These are phyloP conservation scores for Pelargonium australe DNA, from an alignment of 441 rosid species.

Conservation along the genomic window DNA sequence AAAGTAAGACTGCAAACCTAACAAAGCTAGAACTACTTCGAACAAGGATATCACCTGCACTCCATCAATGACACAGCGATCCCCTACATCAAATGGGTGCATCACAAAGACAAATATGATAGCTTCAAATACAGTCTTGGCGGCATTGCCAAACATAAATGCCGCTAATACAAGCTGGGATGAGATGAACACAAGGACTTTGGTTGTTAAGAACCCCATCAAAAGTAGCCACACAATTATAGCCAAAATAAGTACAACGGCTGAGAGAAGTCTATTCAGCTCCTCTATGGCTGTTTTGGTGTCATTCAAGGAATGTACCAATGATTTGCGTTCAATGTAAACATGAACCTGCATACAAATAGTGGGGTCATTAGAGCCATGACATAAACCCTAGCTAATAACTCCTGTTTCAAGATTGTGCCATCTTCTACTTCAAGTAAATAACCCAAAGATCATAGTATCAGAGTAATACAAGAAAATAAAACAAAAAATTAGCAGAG, in stretches of 20 bases:
- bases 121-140: constrained; percentile 63
- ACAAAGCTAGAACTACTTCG: too few relatives aligned
- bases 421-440: background rate
- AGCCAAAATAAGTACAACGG: constrained; percentile 44
- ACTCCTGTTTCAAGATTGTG: background rate
- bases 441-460: background rate
- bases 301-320: constrained; percentile 68
- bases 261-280: background rate
- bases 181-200: constrained; percentile 50
- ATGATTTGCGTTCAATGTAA: constrained; percentile 58
- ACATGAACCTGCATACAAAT: constrained; percentile 54
- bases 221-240: constrained; percentile 63
- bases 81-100: constrained; percentile 52
- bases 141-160: constrained; percentile 69
- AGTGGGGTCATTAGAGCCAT: background rate
- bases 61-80: background rate
- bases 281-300: constrained; percentile 52
- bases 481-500: background rate
- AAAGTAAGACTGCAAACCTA: background rate
- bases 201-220: constrained; percentile 58
- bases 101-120: too few relatives aligned
- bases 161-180: constrained; percentile 66
- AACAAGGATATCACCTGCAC: background rate
- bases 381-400: background rate
- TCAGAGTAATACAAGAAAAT: too few relatives aligned